These are phyloP conservation scores for Saussurea involucrata DNA, from an alignment of 129 eudicot species.

Conservation along the genomic window DNA sequence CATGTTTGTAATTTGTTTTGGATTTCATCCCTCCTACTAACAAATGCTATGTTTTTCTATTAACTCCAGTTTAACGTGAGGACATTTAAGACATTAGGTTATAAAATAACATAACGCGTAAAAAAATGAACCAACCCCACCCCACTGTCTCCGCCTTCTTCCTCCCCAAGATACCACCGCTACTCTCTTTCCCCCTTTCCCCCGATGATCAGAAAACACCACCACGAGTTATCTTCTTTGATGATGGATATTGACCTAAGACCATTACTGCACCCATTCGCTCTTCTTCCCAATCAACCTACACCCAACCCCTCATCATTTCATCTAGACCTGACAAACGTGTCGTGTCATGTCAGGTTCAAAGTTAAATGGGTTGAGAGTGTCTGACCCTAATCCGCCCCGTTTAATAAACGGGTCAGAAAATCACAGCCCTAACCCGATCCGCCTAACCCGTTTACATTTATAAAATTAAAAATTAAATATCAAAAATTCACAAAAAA, in stretches of 20 bases:
- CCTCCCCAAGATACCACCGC: not conserved
- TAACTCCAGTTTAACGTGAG: not conserved
- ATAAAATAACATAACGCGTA: not conserved
- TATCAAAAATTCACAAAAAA: no score
- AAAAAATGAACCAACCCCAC: not conserved
- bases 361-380: no score
- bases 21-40: not conserved
- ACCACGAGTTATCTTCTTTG: not conserved
- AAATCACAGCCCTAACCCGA: no score
- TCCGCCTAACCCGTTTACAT: no score
- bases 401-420: no score
- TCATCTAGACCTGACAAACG: no score
- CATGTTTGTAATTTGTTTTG: not conserved
- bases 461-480: no score
- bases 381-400: no score
- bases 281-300: not conserved
- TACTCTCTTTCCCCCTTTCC: not conserved
- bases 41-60: not conserved
- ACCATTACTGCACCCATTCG: not conserved
- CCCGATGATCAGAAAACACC: not conserved
- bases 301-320: not conserved
- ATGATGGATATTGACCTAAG: not conserved
- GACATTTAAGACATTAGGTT: not conserved
- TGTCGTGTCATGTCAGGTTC: no score
- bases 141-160: not conserved